Evolutionary conservation across 371 early-diverging fungal genomes (phyloP).

Genomic region (Funneliformis caledonium): DNA sequence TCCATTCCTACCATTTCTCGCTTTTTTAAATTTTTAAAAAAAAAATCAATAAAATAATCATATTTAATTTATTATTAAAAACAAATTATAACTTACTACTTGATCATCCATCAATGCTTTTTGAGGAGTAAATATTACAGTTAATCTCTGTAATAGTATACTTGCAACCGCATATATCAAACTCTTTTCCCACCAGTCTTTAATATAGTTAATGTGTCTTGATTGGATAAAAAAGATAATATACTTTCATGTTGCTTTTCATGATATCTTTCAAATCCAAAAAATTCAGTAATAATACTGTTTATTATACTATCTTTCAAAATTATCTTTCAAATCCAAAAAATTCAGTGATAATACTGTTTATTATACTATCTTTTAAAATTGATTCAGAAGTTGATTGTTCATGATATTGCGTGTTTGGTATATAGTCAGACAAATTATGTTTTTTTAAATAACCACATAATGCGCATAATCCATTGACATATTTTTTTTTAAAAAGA

Average conservation of each 20-base stretch:
- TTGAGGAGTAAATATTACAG: constrained; percentile 20
- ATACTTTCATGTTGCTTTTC: neutral
- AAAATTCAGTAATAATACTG: neutral
- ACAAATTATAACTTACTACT: neutral
- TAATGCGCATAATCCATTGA: neutral
- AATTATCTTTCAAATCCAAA: neutral
- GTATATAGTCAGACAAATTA: neutral
- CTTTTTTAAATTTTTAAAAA: too few species aligned
- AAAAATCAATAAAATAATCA: too few species aligned
- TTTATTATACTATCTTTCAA: neutral
- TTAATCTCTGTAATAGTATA: neutral
- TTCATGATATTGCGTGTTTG: neutral
- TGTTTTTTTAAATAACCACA: neutral
- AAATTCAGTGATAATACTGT: neutral
- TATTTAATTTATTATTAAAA: neutral
- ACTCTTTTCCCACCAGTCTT: neutral
- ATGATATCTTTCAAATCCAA: neutral
- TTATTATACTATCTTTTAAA: neutral
- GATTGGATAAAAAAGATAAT: neutral
- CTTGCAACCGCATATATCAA: neutral
- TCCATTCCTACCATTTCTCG: neutral
- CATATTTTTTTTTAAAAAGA: neutral
- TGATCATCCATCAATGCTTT: constrained; percentile 23
- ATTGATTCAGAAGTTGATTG: neutral
- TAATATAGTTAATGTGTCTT: constrained; percentile 8